Evolutionary conservation across 2,329 filamentous ascomycete genomes (phyloP).

Genomic region (Aspergillus ochraceus): DNA sequence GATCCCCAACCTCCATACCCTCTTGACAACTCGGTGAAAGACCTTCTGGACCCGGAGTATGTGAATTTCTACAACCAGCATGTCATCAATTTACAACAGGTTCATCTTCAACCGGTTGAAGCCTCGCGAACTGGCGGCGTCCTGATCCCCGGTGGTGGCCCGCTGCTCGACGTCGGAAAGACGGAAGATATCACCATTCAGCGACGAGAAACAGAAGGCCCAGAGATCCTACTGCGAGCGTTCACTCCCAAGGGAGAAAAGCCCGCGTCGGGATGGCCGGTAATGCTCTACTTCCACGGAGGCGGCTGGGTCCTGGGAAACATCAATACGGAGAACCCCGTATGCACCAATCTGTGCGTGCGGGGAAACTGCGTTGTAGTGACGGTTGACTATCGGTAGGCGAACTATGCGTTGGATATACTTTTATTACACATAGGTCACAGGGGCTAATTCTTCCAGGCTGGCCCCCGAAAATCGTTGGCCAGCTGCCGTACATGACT

Average conservation of each 20-base stretch:
- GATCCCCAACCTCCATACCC: constrained; percentile 45
- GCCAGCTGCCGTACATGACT: constrained; percentile 58
- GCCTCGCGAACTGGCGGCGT: constrained; percentile 53
- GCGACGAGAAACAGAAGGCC: constrained; percentile 49
- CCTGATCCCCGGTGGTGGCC: constrained; percentile 55
- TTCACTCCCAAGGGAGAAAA: constrained; percentile 52
- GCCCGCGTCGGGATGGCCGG: constrained; percentile 54
- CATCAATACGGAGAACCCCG: constrained; percentile 59
- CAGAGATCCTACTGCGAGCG: constrained; percentile 49
- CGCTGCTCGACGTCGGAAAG: constrained; percentile 50
- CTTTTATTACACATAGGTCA: neutral
- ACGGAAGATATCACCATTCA: constrained; percentile 46
- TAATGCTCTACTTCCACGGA: constrained; percentile 59
- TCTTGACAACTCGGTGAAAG: constrained; percentile 49
- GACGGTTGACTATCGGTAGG: constrained; percentile 57
- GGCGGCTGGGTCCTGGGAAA: constrained; percentile 61
- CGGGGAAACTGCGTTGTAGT: constrained; percentile 54
- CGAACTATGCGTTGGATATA: neutral
- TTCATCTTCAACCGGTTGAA: constrained; percentile 55
- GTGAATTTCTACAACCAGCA: constrained; percentile 55
- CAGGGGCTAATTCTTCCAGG: constrained; percentile 28
- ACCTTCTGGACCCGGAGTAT: constrained; percentile 53
- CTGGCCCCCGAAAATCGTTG: constrained; percentile 59
- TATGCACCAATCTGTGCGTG: constrained; percentile 56
- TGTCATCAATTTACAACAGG: constrained; percentile 53